Evolutionary conservation across 352 stramenopile species (phyloP).

Genomic region (Phytopythium sindhum): DNA sequence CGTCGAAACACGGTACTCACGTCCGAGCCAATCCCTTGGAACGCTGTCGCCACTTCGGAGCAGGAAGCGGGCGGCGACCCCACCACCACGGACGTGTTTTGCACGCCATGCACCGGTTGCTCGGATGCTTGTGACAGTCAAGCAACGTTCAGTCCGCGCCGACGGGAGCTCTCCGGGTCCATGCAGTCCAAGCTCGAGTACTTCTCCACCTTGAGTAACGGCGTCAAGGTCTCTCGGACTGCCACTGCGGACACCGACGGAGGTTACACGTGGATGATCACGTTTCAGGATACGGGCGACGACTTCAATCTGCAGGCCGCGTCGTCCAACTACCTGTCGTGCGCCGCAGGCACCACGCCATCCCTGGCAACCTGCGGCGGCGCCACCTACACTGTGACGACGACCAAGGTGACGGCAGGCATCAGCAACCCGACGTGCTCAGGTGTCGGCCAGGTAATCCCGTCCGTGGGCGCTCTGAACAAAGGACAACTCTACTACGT

Average conservation of each 20-base stretch:
- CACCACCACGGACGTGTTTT: constrained; percentile 55
- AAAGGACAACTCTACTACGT: constrained; percentile 93
- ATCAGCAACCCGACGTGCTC: constrained; percentile 71
- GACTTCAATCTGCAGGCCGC: constrained; percentile 64
- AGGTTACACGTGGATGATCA: constrained; percentile 87
- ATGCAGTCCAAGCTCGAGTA: constrained; percentile 70
- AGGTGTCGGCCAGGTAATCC: constrained; percentile 74
- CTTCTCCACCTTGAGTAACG: constrained; percentile 32
- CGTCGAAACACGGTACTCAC: constrained; percentile 36
- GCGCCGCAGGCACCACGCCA: constrained; percentile 2
- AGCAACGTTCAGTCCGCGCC: constrained; percentile 17
- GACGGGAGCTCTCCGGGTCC: constrained; percentile 55
- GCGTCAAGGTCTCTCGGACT: constrained; percentile 78
- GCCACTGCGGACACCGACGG: constrained; percentile 30
- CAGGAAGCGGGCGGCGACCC: constrained; percentile 71
- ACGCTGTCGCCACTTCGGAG: constrained; percentile 82
- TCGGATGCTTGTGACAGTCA: constrained; percentile 26
- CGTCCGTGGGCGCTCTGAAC: constrained; percentile 56
- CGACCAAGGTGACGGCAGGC: constrained; percentile 65
- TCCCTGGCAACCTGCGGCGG: constrained; percentile 17
- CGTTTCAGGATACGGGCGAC: constrained; percentile 85
- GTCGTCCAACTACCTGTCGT: constrained; percentile 21
- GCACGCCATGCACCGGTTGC: constrained; percentile 42
- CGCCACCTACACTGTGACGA: constrained; percentile 39
- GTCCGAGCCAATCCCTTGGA: constrained; percentile 89